Evolutionary conservation across 257 asterid species (phyloP).

Genomic region (Schizonepeta tenuifolia): DNA sequence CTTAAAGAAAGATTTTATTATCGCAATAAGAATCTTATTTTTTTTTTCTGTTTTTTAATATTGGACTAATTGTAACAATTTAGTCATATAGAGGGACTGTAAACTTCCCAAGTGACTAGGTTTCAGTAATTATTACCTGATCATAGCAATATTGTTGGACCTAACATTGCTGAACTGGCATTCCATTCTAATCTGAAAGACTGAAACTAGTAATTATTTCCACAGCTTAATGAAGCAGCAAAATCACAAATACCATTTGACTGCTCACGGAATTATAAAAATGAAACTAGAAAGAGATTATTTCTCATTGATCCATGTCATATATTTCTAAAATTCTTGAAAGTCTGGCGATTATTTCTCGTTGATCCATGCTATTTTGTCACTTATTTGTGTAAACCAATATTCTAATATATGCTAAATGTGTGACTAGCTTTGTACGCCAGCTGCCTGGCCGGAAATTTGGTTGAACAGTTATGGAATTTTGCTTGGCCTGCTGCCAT

Average conservation of each 20-base stretch:
- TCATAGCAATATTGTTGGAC: slow-evolving; percentile 2
- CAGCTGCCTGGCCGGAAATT: slow-evolving; percentile 90
- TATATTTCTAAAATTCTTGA: neutral
- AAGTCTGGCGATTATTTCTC: slow-evolving; percentile 26
- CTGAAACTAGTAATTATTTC: neutral
- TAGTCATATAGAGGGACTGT: slow-evolving; percentile 18
- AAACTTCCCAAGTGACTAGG: slow-evolving; percentile 17
- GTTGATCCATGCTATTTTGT: slow-evolving; percentile 19
- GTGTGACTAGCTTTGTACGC: slow-evolving; percentile 71
- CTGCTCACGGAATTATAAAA: slow-evolving; percentile 12
- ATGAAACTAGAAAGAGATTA: neutral
- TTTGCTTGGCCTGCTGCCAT: slow-evolving; percentile 97
- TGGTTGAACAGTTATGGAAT: slow-evolving; percentile 98
- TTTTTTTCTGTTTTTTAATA: slow-evolving; percentile 10
- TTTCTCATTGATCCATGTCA: slow-evolving; percentile 25
- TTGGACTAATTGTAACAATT: slow-evolving; percentile 1
- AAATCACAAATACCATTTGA: slow-evolving; percentile 10
- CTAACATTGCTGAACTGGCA: neutral
- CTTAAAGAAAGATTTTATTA: neutral
- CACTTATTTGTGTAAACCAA: slow-evolving; percentile 19
- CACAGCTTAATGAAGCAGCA: slow-evolving; percentile 12
- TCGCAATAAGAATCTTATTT: neutral
- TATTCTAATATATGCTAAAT: slow-evolving; percentile 32
- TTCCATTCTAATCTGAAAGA: slow-evolving; percentile 22
- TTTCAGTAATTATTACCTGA: slow-evolving; percentile 4